Percentiles rank a stretch among this genome's conserved stretches.
phyloP scores from a whole-genome alignment of 495 filamentous ascomycete genomes.

The Cryomyces minteri region DNA sequence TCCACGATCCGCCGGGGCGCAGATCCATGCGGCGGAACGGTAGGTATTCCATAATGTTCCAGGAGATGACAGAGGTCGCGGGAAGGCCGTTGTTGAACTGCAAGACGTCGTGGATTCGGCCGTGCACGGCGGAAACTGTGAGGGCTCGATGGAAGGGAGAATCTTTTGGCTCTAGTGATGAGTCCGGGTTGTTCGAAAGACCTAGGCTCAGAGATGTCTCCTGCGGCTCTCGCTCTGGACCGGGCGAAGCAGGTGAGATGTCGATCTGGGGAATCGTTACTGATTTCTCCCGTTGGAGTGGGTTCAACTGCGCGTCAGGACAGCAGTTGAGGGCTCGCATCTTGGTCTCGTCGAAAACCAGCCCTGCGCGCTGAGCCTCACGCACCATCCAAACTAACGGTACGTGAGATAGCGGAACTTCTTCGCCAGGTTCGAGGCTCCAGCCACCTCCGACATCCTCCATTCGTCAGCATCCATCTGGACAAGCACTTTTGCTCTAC shows the following conservation, averaged over 20 bases:
- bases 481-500: not conserved
- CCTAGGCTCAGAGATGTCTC: not conserved
- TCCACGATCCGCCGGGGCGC: slow-evolving; percentile 55
- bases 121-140: slow-evolving; percentile 36
- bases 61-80: slow-evolving; percentile 39
- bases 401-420: slow-evolving; percentile 46
- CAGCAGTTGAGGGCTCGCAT: slow-evolving; percentile 47
- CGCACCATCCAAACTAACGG: slow-evolving; percentile 74
- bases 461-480: not conserved
- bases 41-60: slow-evolving; percentile 74
- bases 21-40: slow-evolving; percentile 77
- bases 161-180: not conserved
- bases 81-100: slow-evolving; percentile 45
- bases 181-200: not conserved
- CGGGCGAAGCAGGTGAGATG: slow-evolving; percentile 8
- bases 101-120: slow-evolving; percentile 60
- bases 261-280: slow-evolving; percentile 9
- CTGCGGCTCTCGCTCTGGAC: not conserved
- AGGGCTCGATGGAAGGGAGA: slow-evolving; percentile 33
- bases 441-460: slow-evolving; percentile 70
- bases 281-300: not conserved
- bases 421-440: slow-evolving; percentile 37
- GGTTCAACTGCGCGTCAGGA: slow-evolving; percentile 7
- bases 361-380: slow-evolving; percentile 56
- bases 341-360: slow-evolving; percentile 50